A percentile compares a stretch with the other conserved stretches of the same genome.
phyloP scores from a whole-genome alignment of 2,329 filamentous ascomycete genomes.

The Claviceps quebecensis region DNA sequence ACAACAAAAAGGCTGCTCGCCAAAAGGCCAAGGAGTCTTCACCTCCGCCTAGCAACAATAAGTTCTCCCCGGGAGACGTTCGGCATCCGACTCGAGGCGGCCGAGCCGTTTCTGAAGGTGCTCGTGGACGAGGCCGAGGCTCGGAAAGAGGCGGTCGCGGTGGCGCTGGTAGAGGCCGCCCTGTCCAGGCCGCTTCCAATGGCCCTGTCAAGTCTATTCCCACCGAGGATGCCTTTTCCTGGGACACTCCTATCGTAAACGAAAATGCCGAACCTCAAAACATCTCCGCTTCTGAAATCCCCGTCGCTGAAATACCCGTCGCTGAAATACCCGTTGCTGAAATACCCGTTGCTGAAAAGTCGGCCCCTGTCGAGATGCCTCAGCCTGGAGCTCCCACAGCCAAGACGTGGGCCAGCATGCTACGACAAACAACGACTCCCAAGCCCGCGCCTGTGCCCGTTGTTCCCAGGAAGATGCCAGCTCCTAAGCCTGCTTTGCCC shows the following conservation, averaged over 20 bases:
- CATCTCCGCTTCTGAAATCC: too few species aligned
- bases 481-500: constrained; percentile 26
- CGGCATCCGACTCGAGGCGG: constrained; percentile 43
- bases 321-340: constrained; percentile 11
- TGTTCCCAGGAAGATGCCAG: constrained; percentile 9
- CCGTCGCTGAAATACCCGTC: constrained; percentile 9
- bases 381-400: constrained; percentile 25
- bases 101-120: constrained; percentile 46
- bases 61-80: constrained; percentile 26
- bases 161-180: constrained; percentile 43
- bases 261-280: too few species aligned
- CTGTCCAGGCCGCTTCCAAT: constrained; percentile 43
- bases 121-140: constrained; percentile 47
- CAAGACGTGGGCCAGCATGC: constrained; percentile 66
- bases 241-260: too few species aligned
- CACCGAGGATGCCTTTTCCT: constrained; percentile 50
- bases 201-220: constrained; percentile 52
- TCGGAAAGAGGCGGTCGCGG: constrained; percentile 48
- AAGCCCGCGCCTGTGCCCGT: constrained; percentile 32
- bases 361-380: constrained; percentile 22
- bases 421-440: constrained; percentile 43
- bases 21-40: constrained; percentile 56
- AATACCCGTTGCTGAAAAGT: constrained; percentile 17
- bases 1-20: constrained; percentile 63
- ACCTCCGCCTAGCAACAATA: constrained; percentile 34